Evolutionary conservation across 2,329 filamentous ascomycete species (phyloP).

Genomic region (Aspergillus arachidicola): DNA sequence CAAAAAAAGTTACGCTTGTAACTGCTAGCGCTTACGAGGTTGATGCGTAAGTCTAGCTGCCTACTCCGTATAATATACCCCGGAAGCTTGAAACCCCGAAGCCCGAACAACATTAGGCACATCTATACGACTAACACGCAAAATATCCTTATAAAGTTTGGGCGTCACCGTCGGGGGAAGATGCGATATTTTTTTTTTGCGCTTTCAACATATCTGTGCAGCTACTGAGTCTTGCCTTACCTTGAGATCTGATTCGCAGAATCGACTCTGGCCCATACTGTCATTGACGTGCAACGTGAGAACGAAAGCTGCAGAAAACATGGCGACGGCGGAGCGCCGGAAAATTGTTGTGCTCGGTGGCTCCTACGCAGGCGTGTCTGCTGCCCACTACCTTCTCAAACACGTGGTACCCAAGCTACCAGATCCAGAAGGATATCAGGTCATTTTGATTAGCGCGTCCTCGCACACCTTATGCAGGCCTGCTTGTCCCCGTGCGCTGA

Average conservation of each 20-base stretch:
- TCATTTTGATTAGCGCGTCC: conserved; percentile 50
- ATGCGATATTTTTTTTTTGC: not conserved
- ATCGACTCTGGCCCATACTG: not conserved
- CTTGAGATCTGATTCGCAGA: not conserved
- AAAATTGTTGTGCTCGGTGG: conserved; percentile 58
- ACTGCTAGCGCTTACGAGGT: not conserved
- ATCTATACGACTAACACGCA: not conserved
- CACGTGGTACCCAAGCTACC: conserved; percentile 51
- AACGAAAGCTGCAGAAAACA: not conserved
- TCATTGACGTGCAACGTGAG: not conserved
- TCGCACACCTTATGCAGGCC: conserved; percentile 47
- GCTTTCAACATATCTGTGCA: not conserved
- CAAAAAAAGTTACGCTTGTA: not conserved
- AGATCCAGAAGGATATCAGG: conserved; percentile 39
- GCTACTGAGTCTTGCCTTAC: not conserved
- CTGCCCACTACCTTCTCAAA: conserved; percentile 57
- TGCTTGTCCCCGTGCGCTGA: conserved; percentile 51
- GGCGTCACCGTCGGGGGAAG: not conserved
- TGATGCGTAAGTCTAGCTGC: not conserved
- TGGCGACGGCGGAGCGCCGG: not conserved
- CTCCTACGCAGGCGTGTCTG: conserved; percentile 55
- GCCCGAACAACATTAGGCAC: not conserved
- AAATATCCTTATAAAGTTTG: not conserved
- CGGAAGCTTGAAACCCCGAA: not conserved
- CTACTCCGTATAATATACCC: not conserved